These are phyloP conservation scores for Camellia granthamiana DNA, from an alignment of 148 eudicot genomes.

Conservation along the genomic window DNA sequence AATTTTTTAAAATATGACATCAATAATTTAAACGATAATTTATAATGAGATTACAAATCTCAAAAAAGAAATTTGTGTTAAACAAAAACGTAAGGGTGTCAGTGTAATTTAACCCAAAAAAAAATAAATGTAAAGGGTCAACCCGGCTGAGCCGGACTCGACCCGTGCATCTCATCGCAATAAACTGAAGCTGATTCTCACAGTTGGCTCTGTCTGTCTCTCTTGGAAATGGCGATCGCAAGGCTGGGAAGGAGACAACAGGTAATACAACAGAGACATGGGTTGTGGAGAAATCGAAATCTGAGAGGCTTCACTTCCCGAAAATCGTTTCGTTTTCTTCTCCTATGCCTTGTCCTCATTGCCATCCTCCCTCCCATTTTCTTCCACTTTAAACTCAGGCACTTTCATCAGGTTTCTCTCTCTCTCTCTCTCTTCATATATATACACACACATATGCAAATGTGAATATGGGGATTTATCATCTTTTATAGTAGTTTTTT, in stretches of 20 bases:
- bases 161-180: no score
- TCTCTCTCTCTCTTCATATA: background rate
- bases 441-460: background rate
- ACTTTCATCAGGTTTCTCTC: slow-evolving; percentile 39
- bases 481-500: background rate
- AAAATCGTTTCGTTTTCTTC: slow-evolving; percentile 31
- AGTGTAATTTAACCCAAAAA: no score
- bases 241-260: slow-evolving; percentile 30
- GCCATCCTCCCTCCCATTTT: slow-evolving; percentile 54
- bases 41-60: no score
- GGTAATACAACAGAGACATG: slow-evolving; percentile 11
- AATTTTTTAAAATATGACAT: no score
- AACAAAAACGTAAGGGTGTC: no score
- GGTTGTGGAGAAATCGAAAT: slow-evolving; percentile 2
- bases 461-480: background rate
- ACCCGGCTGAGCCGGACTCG: no score
- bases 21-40: no score
- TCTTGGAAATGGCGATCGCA: slow-evolving; percentile 27
- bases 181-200: no score
- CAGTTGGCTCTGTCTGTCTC: background rate
- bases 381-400: slow-evolving; percentile 57
- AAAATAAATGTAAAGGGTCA: no score
- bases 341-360: slow-evolving; percentile 42
- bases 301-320: slow-evolving; percentile 24
- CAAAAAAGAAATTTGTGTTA: no score